Percentiles rank a stretch among this genome's conserved stretches.
These are phyloP conservation scores for Ganoderma lucidum DNA, from an alignment of 1,284 basidiomycete genomes.

Conservation along the genomic window DNA sequence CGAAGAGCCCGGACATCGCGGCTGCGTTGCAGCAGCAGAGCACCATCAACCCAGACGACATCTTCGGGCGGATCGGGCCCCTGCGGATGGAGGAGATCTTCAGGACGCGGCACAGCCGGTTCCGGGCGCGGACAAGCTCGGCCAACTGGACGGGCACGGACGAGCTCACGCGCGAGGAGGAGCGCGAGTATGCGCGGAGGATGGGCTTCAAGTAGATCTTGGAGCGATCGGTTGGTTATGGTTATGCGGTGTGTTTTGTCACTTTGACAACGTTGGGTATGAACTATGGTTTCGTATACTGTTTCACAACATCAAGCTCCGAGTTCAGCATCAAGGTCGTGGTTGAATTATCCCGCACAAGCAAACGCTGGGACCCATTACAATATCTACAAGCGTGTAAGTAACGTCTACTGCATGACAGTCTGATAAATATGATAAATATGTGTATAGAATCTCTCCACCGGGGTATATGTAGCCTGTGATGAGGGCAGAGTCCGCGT, in stretches of 20 bases:
- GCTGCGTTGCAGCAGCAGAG: conserved; percentile 83
- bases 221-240: neutral
- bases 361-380: neutral
- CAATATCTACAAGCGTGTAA: neutral
- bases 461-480: neutral
- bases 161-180: conserved; percentile 82
- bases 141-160: conserved; percentile 94
- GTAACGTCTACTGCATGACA: neutral
- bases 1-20: conserved; percentile 87
- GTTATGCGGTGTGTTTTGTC: neutral
- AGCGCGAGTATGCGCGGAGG: conserved; percentile 83
- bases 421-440: conserved; percentile 5
- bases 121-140: conserved; percentile 89
- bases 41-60: conserved; percentile 88
- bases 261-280: neutral
- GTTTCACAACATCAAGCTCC: neutral
- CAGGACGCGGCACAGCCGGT: conserved; percentile 75
- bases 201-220: conserved; percentile 77
- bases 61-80: conserved; percentile 88
- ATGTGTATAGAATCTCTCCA: neutral
- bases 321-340: neutral
- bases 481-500: neutral
- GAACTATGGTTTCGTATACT: neutral
- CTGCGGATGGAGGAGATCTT: conserved; percentile 90
- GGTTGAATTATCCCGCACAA: neutral